phyloP scores from a whole-genome alignment of 192 early-diverging fungal species.

The Backusella westeae region DNA sequence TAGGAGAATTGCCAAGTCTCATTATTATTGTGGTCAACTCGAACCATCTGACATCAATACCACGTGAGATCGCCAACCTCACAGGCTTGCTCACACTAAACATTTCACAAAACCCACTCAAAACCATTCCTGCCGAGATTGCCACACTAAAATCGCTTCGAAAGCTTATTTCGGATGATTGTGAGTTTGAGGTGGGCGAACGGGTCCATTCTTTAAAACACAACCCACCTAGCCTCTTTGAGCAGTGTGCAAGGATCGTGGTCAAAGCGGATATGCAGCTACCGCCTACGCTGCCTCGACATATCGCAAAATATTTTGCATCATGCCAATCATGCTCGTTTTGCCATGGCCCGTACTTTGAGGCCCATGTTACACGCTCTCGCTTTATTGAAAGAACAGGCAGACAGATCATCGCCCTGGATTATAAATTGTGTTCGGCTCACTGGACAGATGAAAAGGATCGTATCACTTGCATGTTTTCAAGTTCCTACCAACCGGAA shows the following conservation, averaged over 20 bases:
- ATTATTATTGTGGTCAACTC: constrained; percentile 56
- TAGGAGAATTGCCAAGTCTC: constrained; percentile 62
- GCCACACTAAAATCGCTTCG: constrained; percentile 66
- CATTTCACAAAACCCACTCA: constrained; percentile 64
- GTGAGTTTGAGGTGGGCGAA: constrained; percentile 43
- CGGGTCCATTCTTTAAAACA: constrained; percentile 34
- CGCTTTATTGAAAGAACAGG: constrained; percentile 62
- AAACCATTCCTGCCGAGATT: constrained; percentile 67
- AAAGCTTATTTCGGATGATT: constrained; percentile 53
- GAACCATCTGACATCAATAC: constrained; percentile 63
- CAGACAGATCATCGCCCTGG: constrained; percentile 50
- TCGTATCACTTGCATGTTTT: constrained; percentile 60
- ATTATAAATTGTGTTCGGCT: constrained; percentile 69
- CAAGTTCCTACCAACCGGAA: constrained; percentile 6
- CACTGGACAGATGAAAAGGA: constrained; percentile 77
- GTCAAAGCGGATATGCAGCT: constrained; percentile 62
- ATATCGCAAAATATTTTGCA: constrained; percentile 65
- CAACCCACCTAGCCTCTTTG: constrained; percentile 64
- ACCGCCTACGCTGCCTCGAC: constrained; percentile 47
- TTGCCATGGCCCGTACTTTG: constrained; percentile 81
- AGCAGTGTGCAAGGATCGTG: constrained; percentile 71
- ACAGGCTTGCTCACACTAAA: constrained; percentile 63
- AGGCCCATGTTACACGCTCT: constrained; percentile 53
- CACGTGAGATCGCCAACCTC: constrained; percentile 64
- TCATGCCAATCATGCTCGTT: constrained; percentile 63